A percentile compares a stretch with the other conserved stretches of the same genome.
Evolutionary conservation across 306 rosid genomes (phyloP).

Genomic region (Casuarina cunninghamiana): DNA sequence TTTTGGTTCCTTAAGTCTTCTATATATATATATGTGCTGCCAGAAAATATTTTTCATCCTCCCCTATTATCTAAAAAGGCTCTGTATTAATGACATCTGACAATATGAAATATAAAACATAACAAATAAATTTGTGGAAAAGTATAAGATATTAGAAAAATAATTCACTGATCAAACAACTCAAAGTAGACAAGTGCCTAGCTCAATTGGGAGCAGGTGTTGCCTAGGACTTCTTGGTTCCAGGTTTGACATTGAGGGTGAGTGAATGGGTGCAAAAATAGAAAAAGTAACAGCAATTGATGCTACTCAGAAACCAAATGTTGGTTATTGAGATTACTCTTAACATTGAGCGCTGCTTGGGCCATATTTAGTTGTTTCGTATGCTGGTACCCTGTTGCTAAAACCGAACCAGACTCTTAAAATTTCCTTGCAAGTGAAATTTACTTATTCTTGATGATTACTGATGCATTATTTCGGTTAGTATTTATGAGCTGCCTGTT

Average conservation of each 20-base stretch:
- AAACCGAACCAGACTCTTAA: background rate
- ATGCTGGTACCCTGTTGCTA: background rate
- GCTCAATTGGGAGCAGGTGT: no score
- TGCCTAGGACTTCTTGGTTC: no score
- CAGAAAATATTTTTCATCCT: background rate
- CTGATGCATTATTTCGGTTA: background rate
- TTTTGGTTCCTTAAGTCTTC: background rate
- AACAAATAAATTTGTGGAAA: background rate
- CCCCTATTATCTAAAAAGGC: background rate
- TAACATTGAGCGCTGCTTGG: background rate
- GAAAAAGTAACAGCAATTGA: no score
- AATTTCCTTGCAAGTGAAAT: background rate
- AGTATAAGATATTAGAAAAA: background rate
- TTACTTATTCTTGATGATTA: background rate
- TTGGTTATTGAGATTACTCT: no score
- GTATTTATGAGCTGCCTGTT: slow-evolving; percentile 14
- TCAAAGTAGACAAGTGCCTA: no score
- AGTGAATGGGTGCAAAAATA: no score
- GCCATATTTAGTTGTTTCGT: background rate
- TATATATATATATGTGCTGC: background rate
- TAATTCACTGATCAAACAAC: background rate
- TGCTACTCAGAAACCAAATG: no score
- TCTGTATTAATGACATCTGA: background rate
- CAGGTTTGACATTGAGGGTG: no score
- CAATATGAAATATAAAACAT: background rate